A percentile compares a stretch with the other conserved stretches of the same genome.
phyloP scores from a whole-genome alignment of 2,329 filamentous ascomycete species.

The Escovopsis weberi region DNA sequence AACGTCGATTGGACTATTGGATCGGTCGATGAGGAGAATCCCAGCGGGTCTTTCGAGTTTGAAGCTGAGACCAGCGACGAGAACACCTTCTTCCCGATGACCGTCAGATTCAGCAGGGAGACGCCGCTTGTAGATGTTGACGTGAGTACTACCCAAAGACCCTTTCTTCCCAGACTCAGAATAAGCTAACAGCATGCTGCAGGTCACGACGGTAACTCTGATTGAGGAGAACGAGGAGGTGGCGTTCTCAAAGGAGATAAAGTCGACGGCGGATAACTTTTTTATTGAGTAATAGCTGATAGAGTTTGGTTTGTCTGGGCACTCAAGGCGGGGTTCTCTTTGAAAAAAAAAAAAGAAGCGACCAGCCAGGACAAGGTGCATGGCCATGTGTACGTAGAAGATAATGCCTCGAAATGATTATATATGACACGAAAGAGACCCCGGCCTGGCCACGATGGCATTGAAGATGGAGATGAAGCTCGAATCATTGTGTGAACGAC shows the following conservation, averaged over 20 bases:
- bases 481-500: too few relatives aligned
- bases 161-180: neutral
- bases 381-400: slow-evolving; percentile 4
- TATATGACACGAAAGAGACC: too few relatives aligned
- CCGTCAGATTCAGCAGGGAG: slow-evolving; percentile 72
- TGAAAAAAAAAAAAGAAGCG: slow-evolving; percentile 1
- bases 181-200: slow-evolving; percentile 5
- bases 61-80: slow-evolving; percentile 80
- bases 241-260: slow-evolving; percentile 69
- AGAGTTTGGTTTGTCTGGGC: slow-evolving; percentile 4
- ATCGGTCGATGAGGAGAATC: slow-evolving; percentile 66
- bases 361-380: too few relatives aligned
- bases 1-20: slow-evolving; percentile 91
- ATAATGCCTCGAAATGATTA: slow-evolving; percentile 2
- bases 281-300: slow-evolving; percentile 44
- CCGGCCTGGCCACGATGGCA: too few relatives aligned
- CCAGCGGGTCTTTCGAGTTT: slow-evolving; percentile 84
- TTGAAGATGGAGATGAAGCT: too few relatives aligned
- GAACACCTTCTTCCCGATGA: slow-evolving; percentile 97
- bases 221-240: slow-evolving; percentile 66
- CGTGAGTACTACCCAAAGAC: slow-evolving; percentile 41
- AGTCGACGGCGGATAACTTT: slow-evolving; percentile 62
- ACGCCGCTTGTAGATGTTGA: slow-evolving; percentile 85
- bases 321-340: slow-evolving; percentile 1
- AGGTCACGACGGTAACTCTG: slow-evolving; percentile 55